These are phyloP conservation scores for Trypanosoma cruzi DNA, from an alignment of 208 protist genomes.

Conservation along the genomic window DNA sequence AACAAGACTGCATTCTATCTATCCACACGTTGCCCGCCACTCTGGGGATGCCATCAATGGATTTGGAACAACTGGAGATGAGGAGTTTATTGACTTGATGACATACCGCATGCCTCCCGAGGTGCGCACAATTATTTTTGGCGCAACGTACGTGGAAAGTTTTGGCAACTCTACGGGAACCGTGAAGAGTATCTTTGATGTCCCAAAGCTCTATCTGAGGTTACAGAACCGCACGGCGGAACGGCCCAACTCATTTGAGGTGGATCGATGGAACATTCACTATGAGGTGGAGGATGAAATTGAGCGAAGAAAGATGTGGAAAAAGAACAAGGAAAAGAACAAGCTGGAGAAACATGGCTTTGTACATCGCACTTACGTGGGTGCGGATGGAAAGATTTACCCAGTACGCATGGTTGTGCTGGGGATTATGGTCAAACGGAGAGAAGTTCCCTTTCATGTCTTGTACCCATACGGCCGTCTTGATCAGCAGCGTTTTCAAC, in stretches of 20 bases:
- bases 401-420: constrained; percentile 58
- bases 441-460: constrained; percentile 36
- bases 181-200: constrained; percentile 49
- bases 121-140: constrained; percentile 62
- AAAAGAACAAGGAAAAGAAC: neutral
- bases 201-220: constrained; percentile 70
- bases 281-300: constrained; percentile 23
- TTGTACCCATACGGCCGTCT: constrained; percentile 45
- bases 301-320: neutral
- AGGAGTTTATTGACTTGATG: constrained; percentile 77
- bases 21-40: constrained; percentile 51
- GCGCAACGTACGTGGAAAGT: constrained; percentile 57
- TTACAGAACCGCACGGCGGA: constrained; percentile 76
- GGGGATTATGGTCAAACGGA: constrained; percentile 51
- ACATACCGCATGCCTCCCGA: constrained; percentile 56
- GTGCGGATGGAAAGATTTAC: constrained; percentile 31
- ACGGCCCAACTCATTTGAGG: constrained; percentile 62
- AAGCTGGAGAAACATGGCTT: neutral
- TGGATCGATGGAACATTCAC: constrained; percentile 73
- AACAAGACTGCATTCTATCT: constrained; percentile 42
- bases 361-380: constrained; percentile 14
- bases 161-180: constrained; percentile 32
- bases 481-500: constrained; percentile 40
- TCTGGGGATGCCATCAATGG: constrained; percentile 69
- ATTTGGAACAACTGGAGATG: constrained; percentile 46